A percentile compares a stretch with the other conserved stretches of the same genome.
Evolutionary conservation across 371 early-diverging fungal genomes (phyloP).

Genomic region (Phascolomyces articulosus): DNA sequence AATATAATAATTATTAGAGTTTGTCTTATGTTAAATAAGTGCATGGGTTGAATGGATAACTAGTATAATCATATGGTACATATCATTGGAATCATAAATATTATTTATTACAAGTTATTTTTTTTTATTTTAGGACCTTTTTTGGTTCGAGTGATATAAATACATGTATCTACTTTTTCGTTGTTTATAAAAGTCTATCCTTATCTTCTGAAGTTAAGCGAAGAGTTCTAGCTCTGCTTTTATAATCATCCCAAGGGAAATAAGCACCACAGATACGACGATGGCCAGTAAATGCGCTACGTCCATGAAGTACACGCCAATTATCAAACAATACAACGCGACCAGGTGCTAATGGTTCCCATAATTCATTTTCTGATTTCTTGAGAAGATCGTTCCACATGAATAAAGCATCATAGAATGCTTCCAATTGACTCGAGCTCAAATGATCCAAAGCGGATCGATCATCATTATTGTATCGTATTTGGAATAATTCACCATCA

Average conservation of each 20-base stretch:
- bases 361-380: constrained; percentile 62
- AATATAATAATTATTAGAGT: too few relatives aligned
- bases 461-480: constrained; percentile 91
- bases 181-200: constrained; percentile 40
- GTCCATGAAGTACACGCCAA: constrained; percentile 88
- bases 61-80: too few relatives aligned
- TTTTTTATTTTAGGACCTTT: too few relatives aligned
- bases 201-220: constrained; percentile 42
- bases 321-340: constrained; percentile 83
- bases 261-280: constrained; percentile 83
- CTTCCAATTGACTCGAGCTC: constrained; percentile 50
- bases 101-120: too few relatives aligned
- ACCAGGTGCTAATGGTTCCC: constrained; percentile 77
- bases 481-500: constrained; percentile 61
- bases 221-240: constrained; percentile 53
- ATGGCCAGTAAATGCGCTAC: constrained; percentile 77
- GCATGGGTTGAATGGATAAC: too few relatives aligned
- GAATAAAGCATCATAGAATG: constrained; percentile 77
- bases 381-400: constrained; percentile 72
- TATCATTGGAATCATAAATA: too few relatives aligned
- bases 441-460: constrained; percentile 69
- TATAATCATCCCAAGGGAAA: constrained; percentile 83
- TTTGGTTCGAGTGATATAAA: too few relatives aligned
- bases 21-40: too few relatives aligned
- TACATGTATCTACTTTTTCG: too few relatives aligned